These are phyloP conservation scores for Ganoderma sinense DNA, from an alignment of 1,284 basidiomycete genomes.

Conservation along the genomic window DNA sequence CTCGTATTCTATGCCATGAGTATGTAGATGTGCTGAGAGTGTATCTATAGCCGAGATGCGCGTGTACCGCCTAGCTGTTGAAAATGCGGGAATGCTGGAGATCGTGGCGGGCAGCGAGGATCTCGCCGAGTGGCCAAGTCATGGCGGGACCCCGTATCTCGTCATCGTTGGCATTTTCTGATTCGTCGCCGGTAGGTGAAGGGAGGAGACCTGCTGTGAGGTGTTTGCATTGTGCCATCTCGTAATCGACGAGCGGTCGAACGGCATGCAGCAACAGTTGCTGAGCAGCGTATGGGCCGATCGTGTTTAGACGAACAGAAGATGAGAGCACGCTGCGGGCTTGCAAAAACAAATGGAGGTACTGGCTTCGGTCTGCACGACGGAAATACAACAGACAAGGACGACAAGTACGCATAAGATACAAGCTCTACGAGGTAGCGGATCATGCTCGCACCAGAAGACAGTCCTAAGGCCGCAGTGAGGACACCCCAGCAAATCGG, in stretches of 20 bases:
- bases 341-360: constrained; percentile 93
- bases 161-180: constrained; percentile 18
- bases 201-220: constrained; percentile 49
- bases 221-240: constrained; percentile 52
- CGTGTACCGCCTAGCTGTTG: constrained; percentile 69
- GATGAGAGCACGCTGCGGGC: constrained; percentile 90
- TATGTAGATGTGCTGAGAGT: constrained; percentile 15
- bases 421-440: constrained; percentile 1
- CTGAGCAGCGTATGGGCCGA: constrained; percentile 95
- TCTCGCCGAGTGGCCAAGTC: constrained; percentile 97
- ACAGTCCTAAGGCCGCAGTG: constrained; percentile 78
- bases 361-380: constrained; percentile 70
- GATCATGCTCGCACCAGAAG: constrained; percentile 61
- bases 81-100: constrained; percentile 96
- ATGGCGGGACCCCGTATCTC: constrained; percentile 71
- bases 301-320: constrained; percentile 88
- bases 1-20: constrained; percentile 26
- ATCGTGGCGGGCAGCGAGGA: constrained; percentile 90
- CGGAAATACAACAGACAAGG: constrained; percentile 6
- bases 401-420: constrained; percentile 8
- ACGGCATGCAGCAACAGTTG: constrained; percentile 84
- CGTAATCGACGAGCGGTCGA: constrained; percentile 66
- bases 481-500: constrained; percentile 92
- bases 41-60: constrained; percentile 29
- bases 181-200: constrained; percentile 25